phyloP scores from a whole-genome alignment of 345 rosid genomes.

The Barbarea vulgaris region DNA sequence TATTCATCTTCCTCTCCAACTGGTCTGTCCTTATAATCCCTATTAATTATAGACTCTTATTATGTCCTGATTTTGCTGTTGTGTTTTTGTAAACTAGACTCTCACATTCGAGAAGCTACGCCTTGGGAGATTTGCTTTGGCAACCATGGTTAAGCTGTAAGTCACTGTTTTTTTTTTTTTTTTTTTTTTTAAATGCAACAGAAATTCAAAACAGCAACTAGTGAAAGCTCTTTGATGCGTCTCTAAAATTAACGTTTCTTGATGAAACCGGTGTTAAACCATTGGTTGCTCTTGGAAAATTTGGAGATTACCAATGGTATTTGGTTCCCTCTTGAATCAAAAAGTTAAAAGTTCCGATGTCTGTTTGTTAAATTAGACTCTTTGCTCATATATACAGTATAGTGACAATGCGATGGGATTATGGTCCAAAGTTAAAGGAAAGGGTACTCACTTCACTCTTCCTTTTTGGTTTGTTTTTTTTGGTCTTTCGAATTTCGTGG shows the following conservation, averaged over 20 bases:
- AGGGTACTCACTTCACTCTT: slow-evolving; percentile 49
- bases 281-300: no score
- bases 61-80: neutral
- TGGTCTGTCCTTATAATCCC: neutral
- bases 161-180: slow-evolving; percentile 22
- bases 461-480: slow-evolving; percentile 54
- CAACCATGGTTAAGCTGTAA: slow-evolving; percentile 53
- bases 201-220: neutral
- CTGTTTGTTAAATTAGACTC: no score
- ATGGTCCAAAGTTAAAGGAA: slow-evolving; percentile 65
- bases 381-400: neutral
- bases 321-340: no score
- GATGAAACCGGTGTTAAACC: no score
- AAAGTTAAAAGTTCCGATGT: no score
- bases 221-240: no score
- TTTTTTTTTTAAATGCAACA: no score
- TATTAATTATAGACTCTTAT: neutral
- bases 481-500: neutral
- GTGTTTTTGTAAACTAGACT: no score
- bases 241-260: no score
- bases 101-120: neutral
- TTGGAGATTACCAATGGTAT: no score
- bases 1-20: no score
- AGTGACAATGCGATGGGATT: slow-evolving; percentile 88
- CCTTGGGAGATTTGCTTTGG: neutral